Percentiles rank a stretch among this genome's conserved stretches.
Evolutionary conservation across 164 flowering plant species (phyloP).

Genomic region (Annona squamosa): DNA sequence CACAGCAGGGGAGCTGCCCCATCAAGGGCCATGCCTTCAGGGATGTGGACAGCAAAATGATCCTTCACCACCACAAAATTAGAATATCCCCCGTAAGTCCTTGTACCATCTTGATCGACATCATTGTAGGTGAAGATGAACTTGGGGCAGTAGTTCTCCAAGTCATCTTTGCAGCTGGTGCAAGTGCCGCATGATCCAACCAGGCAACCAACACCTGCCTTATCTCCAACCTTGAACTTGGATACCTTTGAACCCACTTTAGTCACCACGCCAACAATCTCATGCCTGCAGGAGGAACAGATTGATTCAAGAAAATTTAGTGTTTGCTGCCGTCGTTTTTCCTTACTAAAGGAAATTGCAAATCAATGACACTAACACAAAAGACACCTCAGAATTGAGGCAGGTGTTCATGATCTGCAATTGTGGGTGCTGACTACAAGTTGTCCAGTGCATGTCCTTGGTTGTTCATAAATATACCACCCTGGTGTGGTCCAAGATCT

Average conservation of each 20-base stretch:
- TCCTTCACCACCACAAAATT: conserved; percentile 28
- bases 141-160: conserved; percentile 33
- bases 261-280: conserved; percentile 31
- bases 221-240: conserved; percentile 34
- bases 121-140: conserved; percentile 20
- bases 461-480: no score
- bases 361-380: no score
- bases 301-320: neutral
- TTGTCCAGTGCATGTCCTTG: no score
- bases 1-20: conserved; percentile 39
- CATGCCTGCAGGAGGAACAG: conserved; percentile 25
- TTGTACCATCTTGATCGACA: conserved; percentile 22
- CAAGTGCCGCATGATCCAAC: conserved; percentile 29
- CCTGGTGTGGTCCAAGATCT: no score
- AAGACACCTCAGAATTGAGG: no score
- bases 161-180: conserved; percentile 17
- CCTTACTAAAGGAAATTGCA: no score
- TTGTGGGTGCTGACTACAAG: no score
- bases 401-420: no score
- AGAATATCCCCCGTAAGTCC: conserved; percentile 36
- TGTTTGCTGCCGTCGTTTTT: no score
- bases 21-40: conserved; percentile 41
- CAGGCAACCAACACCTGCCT: conserved; percentile 33
- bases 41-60: conserved; percentile 30
- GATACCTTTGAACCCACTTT: conserved; percentile 24